Percentiles rank a stretch among this genome's conserved stretches.
Conservation (phyloP, 305 asterid genomes). For the Solanum hybrid region DNA sequence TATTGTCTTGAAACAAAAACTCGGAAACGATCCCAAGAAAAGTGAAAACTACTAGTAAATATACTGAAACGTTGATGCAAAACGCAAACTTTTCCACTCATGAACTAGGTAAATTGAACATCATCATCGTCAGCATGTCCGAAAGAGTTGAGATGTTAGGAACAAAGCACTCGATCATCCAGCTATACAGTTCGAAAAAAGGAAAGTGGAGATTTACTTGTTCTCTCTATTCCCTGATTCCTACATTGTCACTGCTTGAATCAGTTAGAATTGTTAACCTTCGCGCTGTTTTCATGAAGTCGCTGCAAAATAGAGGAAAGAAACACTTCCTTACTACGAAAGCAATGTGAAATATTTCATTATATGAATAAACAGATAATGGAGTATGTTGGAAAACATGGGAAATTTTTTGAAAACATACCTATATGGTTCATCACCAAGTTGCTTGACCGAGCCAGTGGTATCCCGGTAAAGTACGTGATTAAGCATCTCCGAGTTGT, state of each 20-base stretch:
- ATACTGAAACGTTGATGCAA: background rate
- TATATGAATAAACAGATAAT: background rate
- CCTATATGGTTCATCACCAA: conserved; percentile 65
- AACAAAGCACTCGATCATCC: conserved; percentile 17
- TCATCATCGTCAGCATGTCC: background rate
- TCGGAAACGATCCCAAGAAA: conserved; percentile 7
- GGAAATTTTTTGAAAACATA: conserved; percentile 7
- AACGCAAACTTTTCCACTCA: background rate
- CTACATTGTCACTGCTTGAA: conserved; percentile 46
- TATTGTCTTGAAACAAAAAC: conserved; percentile 15
- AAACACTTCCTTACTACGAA: background rate
- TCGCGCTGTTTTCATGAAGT: conserved; percentile 42
- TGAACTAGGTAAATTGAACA: background rate
- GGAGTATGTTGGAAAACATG: background rate
- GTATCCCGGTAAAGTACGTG: conserved; percentile 46
- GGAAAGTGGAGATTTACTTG: conserved; percentile 10
- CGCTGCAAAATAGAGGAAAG: conserved; percentile 33
- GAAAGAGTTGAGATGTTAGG: conserved; percentile 6
- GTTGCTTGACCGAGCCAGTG: conserved; percentile 43
- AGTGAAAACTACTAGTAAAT: background rate
- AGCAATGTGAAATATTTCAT: background rate
- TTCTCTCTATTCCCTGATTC: conserved; percentile 22
- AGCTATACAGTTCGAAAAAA: conserved; percentile 20
- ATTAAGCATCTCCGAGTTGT: conserved; percentile 36
- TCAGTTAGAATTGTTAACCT: conserved; percentile 56